Evolutionary conservation across 1,284 basidiomycete genomes (phyloP).

Genomic region (Tremellales sp.): DNA sequence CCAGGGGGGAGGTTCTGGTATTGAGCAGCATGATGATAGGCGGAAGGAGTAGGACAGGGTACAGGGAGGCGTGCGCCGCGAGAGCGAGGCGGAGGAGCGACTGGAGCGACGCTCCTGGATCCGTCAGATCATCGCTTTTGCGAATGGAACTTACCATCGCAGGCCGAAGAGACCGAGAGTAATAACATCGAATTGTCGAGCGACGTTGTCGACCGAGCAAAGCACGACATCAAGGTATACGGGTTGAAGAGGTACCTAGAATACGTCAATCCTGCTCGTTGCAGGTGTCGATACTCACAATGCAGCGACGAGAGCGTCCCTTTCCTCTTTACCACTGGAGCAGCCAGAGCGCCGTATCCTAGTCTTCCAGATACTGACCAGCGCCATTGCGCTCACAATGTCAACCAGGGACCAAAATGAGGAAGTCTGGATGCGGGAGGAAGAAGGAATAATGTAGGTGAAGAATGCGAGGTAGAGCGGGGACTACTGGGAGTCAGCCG

Average conservation of each 20-base stretch:
- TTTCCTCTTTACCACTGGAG: slow-evolving; percentile 46
- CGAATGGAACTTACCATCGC: slow-evolving; percentile 54
- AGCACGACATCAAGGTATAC: slow-evolving; percentile 70
- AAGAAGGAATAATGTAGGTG: slow-evolving; percentile 58
- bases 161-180: slow-evolving; percentile 66
- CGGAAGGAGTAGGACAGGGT: slow-evolving; percentile 64
- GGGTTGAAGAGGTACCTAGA: slow-evolving; percentile 82
- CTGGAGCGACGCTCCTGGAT: slow-evolving; percentile 55
- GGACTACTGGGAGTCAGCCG: slow-evolving; percentile 55
- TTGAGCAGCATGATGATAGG: slow-evolving; percentile 63
- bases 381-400: slow-evolving; percentile 60
- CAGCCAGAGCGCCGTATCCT: slow-evolving; percentile 46
- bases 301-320: slow-evolving; percentile 60
- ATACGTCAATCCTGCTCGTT: slow-evolving; percentile 6
- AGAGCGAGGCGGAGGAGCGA: slow-evolving; percentile 65
- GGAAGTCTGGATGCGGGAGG: slow-evolving; percentile 53
- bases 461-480: slow-evolving; percentile 76
- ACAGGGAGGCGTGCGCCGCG: slow-evolving; percentile 65
- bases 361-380: slow-evolving; percentile 40
- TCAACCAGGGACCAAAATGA: slow-evolving; percentile 70
- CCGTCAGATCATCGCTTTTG: neutral
- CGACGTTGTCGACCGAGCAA: slow-evolving; percentile 73
- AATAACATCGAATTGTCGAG: slow-evolving; percentile 72
- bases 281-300: slow-evolving; percentile 53
- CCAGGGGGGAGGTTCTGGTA: neutral